Evolutionary conservation across 2,329 filamentous ascomycete genomes (phyloP), one percentile per base, ranked within the genome.

Genomic region (Colletotrichum chrysophilum): DNA sequence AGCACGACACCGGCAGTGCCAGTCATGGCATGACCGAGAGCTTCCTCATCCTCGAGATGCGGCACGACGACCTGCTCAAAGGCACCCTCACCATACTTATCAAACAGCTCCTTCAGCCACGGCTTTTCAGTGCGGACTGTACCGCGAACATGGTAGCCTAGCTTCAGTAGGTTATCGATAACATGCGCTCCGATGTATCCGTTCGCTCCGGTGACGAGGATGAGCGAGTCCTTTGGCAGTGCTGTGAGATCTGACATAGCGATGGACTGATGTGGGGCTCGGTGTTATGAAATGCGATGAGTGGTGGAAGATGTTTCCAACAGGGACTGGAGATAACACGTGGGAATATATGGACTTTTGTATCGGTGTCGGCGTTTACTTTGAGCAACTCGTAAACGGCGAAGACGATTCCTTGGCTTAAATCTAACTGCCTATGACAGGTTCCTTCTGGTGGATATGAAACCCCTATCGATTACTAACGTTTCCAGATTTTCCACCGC

Each of bases 141-240:
- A 2, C 87, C 88, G 18, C 87, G 85, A 21, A 89, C 87, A 5
- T 81, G 82, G 74, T 86, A 88, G 16, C 87, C 87, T 0, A 78
- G 78, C 1, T 78, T 66, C 0, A 88, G 82, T 10, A 87, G 78
- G 34, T 85, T 80, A 60, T 85, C 81, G 4, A 82, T 83, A 7
- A 86, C 80, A 10, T 88, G 82, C 1, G 84, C 85, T 7, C 80
- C 87, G 4, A 89, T 80, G 69, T 83, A 83, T 3, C 87, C 86
- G 48, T 86, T 88, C 24, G 78, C 80, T 2, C 86, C 87, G 0
- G 86, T 88, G 2, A 88, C 80, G 0, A 88, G 82, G 24, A 88
- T 79, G 0, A 79, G 77, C 1, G 85, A 85, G 12, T 79, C 82
- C 68, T 80, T 77, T 10, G 80, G 71, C 9, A 82, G 77, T 32